Evolutionary conservation across 1,284 basidiomycete genomes (phyloP), one percentile per base, ranked within the genome.

Genomic region (Trichosporon sp.): DNA sequence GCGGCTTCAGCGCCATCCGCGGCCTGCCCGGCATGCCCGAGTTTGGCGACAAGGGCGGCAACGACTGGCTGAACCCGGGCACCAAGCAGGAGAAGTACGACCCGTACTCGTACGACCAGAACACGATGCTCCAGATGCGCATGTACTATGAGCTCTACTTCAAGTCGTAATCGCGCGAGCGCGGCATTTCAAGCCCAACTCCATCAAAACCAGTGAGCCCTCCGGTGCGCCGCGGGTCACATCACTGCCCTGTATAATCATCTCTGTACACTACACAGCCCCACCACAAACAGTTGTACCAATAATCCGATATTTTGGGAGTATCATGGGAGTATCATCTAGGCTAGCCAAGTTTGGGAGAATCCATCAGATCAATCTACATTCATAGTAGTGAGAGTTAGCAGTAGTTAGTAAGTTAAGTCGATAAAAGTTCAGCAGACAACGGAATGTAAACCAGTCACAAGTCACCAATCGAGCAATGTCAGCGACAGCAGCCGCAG

Each of bases 61-160:
- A 40, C 29, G 63, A 65, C 37, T 58, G 56, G 54, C 34, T 60
- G n/a, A n/a, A n/a, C n/a, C n/a, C n/a, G n/a, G 52, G 3, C 63
- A n/a, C 27, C 49, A 29, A 54, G 49, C 16, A 11, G 10, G 49
- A 54, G 6, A 54, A 54, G 25, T 54, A 54, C 27, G 49, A 54
- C 49, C 49, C 49, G 49, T 54, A 54, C 49, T 13, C 49, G 27
- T 54, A 54, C 49, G 49, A 54, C 23, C 60, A 60, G 2, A 58
- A 58, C 40, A 40, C 44, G 37, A 27, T 61, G 13, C 37, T 27
- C 21, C 63, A 65, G 56, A 72, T 74, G 73, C 59, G 60, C 29
- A 59, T 72, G 21, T 70, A 70, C 56, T 59, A 73, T 19, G 71
- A 71, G 52, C 62, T 74, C 27, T 72, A 72, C 61, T 74, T 69